phyloP scores from a whole-genome alignment of 148 eudicot species.

The Fagopyrum tataricum region DNA sequence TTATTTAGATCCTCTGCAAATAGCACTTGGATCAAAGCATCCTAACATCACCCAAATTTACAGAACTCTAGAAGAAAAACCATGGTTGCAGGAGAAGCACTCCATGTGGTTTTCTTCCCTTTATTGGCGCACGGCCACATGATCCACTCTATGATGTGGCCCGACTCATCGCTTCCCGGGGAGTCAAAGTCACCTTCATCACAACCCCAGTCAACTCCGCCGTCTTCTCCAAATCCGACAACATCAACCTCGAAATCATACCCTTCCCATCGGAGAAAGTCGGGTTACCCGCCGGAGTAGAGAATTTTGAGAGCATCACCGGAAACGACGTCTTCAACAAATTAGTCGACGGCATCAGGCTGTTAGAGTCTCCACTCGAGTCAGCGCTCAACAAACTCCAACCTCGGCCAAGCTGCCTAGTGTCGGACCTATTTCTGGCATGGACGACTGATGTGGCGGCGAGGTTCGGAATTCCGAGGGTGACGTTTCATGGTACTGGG shows the following conservation, averaged over 20 bases:
- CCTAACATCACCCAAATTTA: no score
- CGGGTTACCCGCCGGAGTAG: conserved; percentile 30
- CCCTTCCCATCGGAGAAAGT: conserved; percentile 21
- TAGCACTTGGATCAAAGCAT: no score
- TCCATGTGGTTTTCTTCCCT: conserved; percentile 29
- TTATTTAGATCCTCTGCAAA: no score
- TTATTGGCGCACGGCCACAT: conserved; percentile 25
- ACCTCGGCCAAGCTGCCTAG: conserved; percentile 20
- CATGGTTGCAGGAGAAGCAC: no score
- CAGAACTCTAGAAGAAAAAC: no score
- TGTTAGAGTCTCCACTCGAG: conserved; percentile 23
- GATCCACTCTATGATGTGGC: conserved; percentile 24
- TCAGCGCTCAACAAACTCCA: neutral
- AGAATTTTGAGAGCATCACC: conserved; percentile 14
- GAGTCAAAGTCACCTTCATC: conserved; percentile 22
- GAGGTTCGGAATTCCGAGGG: conserved; percentile 23
- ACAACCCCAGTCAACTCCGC: conserved; percentile 24
- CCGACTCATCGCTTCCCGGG: conserved; percentile 24
- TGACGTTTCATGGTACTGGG: conserved; percentile 21
- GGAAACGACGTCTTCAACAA: neutral
- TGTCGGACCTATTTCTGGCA: conserved; percentile 30
- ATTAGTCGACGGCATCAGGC: conserved; percentile 13
- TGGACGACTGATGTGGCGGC: conserved; percentile 25
- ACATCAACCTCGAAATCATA: conserved; percentile 2
- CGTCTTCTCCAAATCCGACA: conserved; percentile 11